phyloP scores from a whole-genome alignment of 495 filamentous ascomycete genomes.

The Xylaria flabelliformis region DNA sequence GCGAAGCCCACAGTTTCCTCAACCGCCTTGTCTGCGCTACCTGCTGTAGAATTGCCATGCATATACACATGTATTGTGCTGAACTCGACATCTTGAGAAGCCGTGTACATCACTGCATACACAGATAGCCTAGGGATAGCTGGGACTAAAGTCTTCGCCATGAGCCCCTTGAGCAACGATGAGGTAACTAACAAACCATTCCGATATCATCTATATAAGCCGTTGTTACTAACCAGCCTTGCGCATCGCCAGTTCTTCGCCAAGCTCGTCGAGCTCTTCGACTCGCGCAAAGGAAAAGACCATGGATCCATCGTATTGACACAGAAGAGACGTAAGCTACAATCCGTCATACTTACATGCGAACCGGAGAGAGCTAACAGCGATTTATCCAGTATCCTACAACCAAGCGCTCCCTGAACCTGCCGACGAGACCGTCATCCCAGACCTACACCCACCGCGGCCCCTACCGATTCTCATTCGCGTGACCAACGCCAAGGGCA shows the following conservation, averaged over 20 bases:
- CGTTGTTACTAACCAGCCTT: constrained; percentile 33
- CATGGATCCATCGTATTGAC: constrained; percentile 83
- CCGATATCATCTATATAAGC: constrained; percentile 6
- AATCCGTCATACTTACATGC: not conserved
- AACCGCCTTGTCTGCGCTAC: not conserved
- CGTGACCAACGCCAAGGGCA: constrained; percentile 77
- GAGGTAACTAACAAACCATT: constrained; percentile 59
- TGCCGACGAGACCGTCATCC: constrained; percentile 47
- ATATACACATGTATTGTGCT: not conserved
- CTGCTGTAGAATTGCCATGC: no score
- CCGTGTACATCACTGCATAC: not conserved
- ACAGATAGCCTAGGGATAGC: not conserved
- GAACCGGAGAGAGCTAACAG: constrained; percentile 27
- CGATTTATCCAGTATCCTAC: constrained; percentile 40
- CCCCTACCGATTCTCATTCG: constrained; percentile 80
- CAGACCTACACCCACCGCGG: constrained; percentile 58
- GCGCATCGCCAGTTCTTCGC: constrained; percentile 76
- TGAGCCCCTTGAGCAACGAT: constrained; percentile 69
- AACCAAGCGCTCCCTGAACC: constrained; percentile 39
- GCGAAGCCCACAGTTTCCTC: not conserved
- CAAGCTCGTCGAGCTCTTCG: constrained; percentile 76
- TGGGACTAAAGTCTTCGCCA: constrained; percentile 2
- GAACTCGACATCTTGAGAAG: not conserved
- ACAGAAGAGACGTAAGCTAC: constrained; percentile 75
- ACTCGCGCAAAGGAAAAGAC: constrained; percentile 66